Conservation (phyloP, 179 eudicot genomes). For the Patellifolia procumbens region DNA sequence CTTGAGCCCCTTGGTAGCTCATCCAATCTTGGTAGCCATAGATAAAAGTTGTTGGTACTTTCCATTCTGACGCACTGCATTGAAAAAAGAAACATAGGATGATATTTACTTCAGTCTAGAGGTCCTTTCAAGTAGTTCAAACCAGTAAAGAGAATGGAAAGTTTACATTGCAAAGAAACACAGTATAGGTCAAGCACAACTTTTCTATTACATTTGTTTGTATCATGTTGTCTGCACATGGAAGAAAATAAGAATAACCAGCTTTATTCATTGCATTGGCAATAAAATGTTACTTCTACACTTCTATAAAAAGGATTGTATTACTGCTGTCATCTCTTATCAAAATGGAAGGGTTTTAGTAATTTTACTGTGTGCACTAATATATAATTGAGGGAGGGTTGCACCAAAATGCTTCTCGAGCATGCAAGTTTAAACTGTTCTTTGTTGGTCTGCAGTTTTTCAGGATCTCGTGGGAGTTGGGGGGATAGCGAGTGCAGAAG, state of each 20-base stretch:
- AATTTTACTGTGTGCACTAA: not conserved
- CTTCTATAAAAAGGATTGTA: not conserved
- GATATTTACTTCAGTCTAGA: not conserved
- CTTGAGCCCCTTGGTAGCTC: conserved; percentile 83
- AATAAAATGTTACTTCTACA: not conserved
- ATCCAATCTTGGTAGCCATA: conserved; percentile 91
- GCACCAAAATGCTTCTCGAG: not conserved
- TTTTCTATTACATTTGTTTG: not conserved
- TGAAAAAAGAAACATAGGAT: conserved; percentile 11
- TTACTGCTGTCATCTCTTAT: not conserved
- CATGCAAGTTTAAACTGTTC: not conserved
- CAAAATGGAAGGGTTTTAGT: not conserved
- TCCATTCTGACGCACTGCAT: conserved; percentile 93
- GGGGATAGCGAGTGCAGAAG: not conserved
- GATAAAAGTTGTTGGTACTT: conserved; percentile 89
- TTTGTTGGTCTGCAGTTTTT: not conserved
- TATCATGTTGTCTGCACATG: not conserved
- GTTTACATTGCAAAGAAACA: not conserved
- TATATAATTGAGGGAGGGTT: not conserved
- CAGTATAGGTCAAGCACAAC: not conserved
- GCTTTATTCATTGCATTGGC: not conserved
- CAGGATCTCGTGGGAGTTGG: too few relatives aligned
- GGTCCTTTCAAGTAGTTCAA: conserved; percentile 7
- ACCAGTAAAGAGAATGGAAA: not conserved
- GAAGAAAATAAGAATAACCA: not conserved